phyloP scores from a whole-genome alignment of 2,329 filamentous ascomycete genomes.

The Colletotrichum sojae region DNA sequence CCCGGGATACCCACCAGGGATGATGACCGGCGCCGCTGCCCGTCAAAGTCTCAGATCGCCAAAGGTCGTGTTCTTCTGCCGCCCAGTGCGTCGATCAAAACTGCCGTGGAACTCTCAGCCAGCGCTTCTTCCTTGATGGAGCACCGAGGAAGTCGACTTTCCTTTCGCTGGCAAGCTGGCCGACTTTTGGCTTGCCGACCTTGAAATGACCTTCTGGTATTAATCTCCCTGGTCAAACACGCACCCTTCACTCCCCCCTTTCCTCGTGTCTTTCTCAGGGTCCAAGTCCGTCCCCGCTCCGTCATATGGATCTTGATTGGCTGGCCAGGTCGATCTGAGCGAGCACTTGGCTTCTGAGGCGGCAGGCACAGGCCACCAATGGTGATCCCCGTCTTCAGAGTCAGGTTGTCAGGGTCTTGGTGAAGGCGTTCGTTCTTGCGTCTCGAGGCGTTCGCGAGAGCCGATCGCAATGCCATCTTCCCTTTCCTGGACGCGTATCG shows the following conservation, averaged over 20 bases:
- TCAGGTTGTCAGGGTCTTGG: conserved; percentile 4
- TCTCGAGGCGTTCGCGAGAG: conserved; percentile 16
- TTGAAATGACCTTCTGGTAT: background rate
- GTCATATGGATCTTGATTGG: conserved; percentile 25
- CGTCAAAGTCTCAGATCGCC: conserved; percentile 3
- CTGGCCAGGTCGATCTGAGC: conserved; percentile 15
- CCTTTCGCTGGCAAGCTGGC: too few species aligned
- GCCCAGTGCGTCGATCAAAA: conserved; percentile 1
- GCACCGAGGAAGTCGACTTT: too few species aligned
- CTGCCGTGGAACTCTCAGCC: background rate
- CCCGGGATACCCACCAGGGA: background rate
- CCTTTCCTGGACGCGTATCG: background rate
- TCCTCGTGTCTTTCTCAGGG: conserved; percentile 26
- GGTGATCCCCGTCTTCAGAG: background rate
- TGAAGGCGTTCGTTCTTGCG: conserved; percentile 8
- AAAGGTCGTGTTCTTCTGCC: background rate
- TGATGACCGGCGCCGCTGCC: background rate
- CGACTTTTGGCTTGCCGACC: too few species aligned
- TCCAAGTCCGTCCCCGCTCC: conserved; percentile 19
- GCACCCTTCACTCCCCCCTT: too few species aligned
- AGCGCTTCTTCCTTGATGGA: background rate
- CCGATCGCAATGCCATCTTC: conserved; percentile 19
- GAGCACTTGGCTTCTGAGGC: conserved; percentile 28
- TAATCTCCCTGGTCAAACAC: conserved; percentile 6
- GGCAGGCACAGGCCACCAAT: conserved; percentile 27